A percentile compares a stretch with the other conserved stretches of the same genome.
phyloP scores from a whole-genome alignment of 495 filamentous ascomycete species.

The Aspergillus campestris region DNA sequence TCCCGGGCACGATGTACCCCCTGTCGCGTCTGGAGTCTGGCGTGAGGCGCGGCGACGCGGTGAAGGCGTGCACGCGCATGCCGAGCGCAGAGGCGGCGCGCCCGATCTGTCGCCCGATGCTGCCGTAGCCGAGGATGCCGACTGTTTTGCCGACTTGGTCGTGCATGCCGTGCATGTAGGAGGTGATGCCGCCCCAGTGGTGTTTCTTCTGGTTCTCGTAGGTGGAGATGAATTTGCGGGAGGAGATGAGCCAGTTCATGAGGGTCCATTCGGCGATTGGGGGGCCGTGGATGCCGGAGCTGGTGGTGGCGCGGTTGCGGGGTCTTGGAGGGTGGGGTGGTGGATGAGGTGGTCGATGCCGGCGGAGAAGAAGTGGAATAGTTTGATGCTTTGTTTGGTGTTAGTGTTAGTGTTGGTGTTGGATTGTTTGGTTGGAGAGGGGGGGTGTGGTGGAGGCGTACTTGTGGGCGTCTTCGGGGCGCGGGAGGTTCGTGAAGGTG shows the following conservation, averaged over 20 bases:
- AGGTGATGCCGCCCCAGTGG: constrained; percentile 21
- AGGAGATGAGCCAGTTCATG: constrained; percentile 48
- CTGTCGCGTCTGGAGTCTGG: constrained; percentile 50
- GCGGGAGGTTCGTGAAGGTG: constrained; percentile 11
- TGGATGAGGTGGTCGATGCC: constrained; percentile 61
- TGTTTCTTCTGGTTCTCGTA: constrained; percentile 39
- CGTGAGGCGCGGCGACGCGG: constrained; percentile 50
- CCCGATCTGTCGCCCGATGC: constrained; percentile 70
- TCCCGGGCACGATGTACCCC: constrained; percentile 64
- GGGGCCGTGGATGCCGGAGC: constrained; percentile 71
- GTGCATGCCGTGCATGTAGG: constrained; percentile 17
- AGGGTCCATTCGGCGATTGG: constrained; percentile 75
- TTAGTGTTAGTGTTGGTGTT: background rate
- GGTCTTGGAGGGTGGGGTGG: constrained; percentile 55
- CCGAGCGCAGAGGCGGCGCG: constrained; percentile 63
- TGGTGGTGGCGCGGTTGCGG: constrained; percentile 58
- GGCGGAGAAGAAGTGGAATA: constrained; percentile 69
- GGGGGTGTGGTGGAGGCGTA: background rate
- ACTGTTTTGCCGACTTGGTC: constrained; percentile 50
- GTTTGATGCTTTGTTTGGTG: constrained; percentile 42
- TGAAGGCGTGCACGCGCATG: constrained; percentile 77
- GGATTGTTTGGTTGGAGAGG: background rate
- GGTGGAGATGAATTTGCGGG: constrained; percentile 40
- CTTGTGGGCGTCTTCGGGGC: constrained; percentile 14
- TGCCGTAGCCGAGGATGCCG: constrained; percentile 78